Conservation (phyloP, 768 basidiomycete genomes). For the Russula compacta region DNA sequence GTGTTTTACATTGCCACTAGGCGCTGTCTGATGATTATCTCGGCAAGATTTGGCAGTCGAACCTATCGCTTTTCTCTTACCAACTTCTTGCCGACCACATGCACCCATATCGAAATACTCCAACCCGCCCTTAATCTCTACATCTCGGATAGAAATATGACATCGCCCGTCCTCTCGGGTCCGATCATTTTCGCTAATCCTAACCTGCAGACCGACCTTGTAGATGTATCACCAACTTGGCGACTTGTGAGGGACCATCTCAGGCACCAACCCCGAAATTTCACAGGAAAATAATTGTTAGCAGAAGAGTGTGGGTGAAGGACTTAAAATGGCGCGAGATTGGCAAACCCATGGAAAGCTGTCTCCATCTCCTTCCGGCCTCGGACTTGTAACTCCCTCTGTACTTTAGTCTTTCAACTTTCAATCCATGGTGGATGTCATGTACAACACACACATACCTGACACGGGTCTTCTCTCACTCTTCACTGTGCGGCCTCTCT, state of each 20-base stretch:
- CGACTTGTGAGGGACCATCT: background rate
- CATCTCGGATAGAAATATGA: background rate
- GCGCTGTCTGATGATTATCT: background rate
- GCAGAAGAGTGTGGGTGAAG: background rate
- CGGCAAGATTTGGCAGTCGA: background rate
- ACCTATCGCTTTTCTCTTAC: background rate
- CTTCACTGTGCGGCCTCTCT: background rate
- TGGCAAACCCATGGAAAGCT: background rate
- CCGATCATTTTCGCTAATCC: background rate
- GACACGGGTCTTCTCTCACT: background rate
- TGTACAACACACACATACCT: background rate
- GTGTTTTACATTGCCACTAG: background rate
- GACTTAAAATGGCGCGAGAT: background rate
- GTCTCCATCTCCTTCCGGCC: background rate
- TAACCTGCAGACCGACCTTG: background rate
- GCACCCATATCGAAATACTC: background rate
- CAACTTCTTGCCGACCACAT: background rate
- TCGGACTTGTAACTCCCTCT: constrained; percentile 3
- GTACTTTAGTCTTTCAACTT: background rate
- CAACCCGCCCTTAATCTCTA: background rate
- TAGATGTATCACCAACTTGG: background rate
- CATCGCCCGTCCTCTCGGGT: background rate
- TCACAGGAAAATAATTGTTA: background rate
- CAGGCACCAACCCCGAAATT: constrained; percentile 1
- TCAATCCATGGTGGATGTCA: background rate